phyloP scores from a whole-genome alignment of 495 filamentous ascomycete species.

The Talaromyces adpressus region DNA sequence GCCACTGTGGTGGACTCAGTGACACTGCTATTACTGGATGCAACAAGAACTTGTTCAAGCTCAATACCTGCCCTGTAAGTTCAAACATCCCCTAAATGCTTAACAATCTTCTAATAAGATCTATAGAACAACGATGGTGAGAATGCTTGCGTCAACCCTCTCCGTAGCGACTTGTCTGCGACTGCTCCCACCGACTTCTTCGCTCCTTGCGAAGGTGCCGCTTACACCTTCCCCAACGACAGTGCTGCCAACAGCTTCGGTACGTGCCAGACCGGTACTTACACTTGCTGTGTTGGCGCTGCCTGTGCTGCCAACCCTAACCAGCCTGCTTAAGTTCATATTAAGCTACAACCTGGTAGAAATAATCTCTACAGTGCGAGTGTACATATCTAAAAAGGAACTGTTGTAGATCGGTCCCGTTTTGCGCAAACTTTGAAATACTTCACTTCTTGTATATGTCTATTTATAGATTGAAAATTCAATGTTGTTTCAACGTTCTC shows the following conservation, averaged over 20 bases:
- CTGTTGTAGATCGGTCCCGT: slow-evolving; percentile 12
- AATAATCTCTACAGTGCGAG: neutral
- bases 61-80: slow-evolving; percentile 10
- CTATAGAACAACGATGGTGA: slow-evolving; percentile 4
- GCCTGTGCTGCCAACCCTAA: slow-evolving; percentile 11
- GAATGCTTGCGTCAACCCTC: slow-evolving; percentile 16
- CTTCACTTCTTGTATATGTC: neutral
- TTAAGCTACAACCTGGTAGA: slow-evolving; percentile 13
- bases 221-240: slow-evolving; percentile 23
- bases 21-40: slow-evolving; percentile 17
- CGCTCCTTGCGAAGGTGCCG: slow-evolving; percentile 17
- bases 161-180: slow-evolving; percentile 4
- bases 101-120: neutral
- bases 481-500: too few species aligned
- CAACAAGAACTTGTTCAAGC: slow-evolving; percentile 19
- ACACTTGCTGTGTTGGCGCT: slow-evolving; percentile 22
- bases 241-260: slow-evolving; percentile 15
- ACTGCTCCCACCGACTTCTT: slow-evolving; percentile 18
- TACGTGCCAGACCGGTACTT: slow-evolving; percentile 2
- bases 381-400: slow-evolving; percentile 38
- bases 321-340: slow-evolving; percentile 19
- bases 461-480: neutral
- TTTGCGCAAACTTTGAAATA: neutral
- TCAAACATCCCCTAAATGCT: neutral
- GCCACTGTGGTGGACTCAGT: slow-evolving; percentile 8